Evolutionary conservation across 1,139 yeast genomes (phyloP).

Genomic region (Debaryomycetaceae sp.): DNA sequence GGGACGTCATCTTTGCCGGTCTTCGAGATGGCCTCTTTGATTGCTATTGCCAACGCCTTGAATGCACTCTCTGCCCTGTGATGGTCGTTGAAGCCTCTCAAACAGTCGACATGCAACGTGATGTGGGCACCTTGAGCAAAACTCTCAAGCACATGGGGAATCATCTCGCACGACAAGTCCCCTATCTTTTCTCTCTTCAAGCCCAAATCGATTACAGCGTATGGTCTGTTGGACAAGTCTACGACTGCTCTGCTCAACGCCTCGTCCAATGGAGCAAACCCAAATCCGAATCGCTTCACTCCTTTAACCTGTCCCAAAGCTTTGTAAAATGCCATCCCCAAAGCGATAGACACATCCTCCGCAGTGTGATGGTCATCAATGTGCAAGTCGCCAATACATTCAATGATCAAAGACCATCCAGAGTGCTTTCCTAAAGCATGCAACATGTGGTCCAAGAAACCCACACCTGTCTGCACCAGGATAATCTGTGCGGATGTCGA

Average conservation of each 20-base stretch:
- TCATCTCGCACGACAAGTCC: constrained; percentile 90
- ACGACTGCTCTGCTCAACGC: constrained; percentile 93
- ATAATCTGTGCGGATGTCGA: constrained; percentile 65
- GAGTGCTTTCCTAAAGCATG: constrained; percentile 96
- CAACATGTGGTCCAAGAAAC: constrained; percentile 94
- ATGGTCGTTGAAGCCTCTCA: constrained; percentile 92
- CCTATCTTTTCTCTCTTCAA: constrained; percentile 91
- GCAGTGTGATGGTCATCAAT: constrained; percentile 97
- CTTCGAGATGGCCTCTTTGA: constrained; percentile 76
- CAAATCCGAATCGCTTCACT: constrained; percentile 89
- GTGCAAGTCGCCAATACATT: constrained; percentile 90
- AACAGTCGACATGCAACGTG: constrained; percentile 90
- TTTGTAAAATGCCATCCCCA: constrained; percentile 84
- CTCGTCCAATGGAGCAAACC: constrained; percentile 94
- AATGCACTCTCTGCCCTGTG: constrained; percentile 96
- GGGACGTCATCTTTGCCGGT: constrained; percentile 92
- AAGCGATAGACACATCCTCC: constrained; percentile 90
- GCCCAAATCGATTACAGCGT: constrained; percentile 84
- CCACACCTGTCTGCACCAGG: constrained; percentile 84
- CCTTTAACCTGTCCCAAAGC: constrained; percentile 91
- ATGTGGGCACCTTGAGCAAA: constrained; percentile 90
- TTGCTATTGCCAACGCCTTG: constrained; percentile 90
- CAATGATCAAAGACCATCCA: constrained; percentile 90
- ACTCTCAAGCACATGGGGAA: constrained; percentile 91
- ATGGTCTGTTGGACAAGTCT: constrained; percentile 90